Evolutionary conservation across 2,329 filamentous ascomycete species (phyloP).

Genomic region (Botrytis fragariae): DNA sequence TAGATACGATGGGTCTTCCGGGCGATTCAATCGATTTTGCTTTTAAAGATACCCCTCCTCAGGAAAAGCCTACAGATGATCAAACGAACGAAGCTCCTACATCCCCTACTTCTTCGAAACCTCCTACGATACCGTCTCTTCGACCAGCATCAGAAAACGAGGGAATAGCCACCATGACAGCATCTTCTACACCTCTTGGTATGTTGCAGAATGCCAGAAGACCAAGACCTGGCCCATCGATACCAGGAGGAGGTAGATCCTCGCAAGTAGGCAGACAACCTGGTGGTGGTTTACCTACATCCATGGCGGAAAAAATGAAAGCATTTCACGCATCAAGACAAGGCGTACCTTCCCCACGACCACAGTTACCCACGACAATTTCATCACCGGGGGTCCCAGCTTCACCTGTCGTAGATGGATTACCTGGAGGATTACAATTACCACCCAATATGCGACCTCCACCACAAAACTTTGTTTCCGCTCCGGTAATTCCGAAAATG

Average conservation of each 20-base stretch:
- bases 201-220: constrained; percentile 65
- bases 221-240: constrained; percentile 38
- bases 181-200: constrained; percentile 81
- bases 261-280: constrained; percentile 37
- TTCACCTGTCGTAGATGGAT: constrained; percentile 38
- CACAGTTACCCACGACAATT: constrained; percentile 33
- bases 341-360: constrained; percentile 42
- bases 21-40: constrained; percentile 33
- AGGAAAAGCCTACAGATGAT: constrained; percentile 22
- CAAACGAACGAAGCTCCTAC: constrained; percentile 23
- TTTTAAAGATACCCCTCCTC: background rate
- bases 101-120: constrained; percentile 35
- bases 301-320: constrained; percentile 68
- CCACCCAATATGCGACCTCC: constrained; percentile 47
- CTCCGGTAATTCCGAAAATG: constrained; percentile 47
- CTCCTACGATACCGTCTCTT: constrained; percentile 55
- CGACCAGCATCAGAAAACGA: constrained; percentile 59
- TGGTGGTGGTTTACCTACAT: constrained; percentile 55
- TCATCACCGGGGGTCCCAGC: constrained; percentile 38
- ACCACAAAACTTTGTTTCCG: constrained; percentile 48
- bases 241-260: constrained; percentile 6
- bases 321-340: constrained; percentile 66
- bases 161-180: constrained; percentile 59
- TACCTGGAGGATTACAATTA: constrained; percentile 45
- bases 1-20: constrained; percentile 17